Conservation (phyloP, 495 filamentous ascomycete genomes). For the Penicillium macrosclerotiorum region DNA sequence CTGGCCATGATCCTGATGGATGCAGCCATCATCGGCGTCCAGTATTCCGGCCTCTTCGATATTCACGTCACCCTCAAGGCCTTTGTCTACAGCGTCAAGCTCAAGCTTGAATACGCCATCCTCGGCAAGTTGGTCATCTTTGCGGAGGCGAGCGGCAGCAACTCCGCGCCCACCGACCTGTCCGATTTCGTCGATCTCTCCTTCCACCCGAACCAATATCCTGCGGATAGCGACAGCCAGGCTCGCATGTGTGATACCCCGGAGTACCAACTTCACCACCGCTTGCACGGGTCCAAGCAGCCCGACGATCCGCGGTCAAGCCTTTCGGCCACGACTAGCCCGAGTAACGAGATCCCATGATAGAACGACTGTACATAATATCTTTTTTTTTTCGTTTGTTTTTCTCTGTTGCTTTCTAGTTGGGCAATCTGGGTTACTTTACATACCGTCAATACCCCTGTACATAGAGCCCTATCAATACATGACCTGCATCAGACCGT, state of each 20-base stretch:
- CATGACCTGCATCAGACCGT: no score
- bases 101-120: constrained; percentile 55
- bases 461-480: neutral
- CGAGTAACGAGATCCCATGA: constrained; percentile 3
- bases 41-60: constrained; percentile 44
- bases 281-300: constrained; percentile 10
- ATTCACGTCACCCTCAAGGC: constrained; percentile 52
- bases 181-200: constrained; percentile 32
- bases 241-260: constrained; percentile 5
- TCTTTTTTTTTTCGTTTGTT: constrained; percentile 5
- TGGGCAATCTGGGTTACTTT: no score
- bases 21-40: constrained; percentile 36
- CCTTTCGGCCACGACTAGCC: constrained; percentile 3
- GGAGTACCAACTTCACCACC: constrained; percentile 2
- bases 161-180: constrained; percentile 23
- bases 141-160: constrained; percentile 19
- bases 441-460: neutral
- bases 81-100: constrained; percentile 54
- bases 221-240: constrained; percentile 19
- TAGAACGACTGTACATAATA: constrained; percentile 7
- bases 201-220: constrained; percentile 9
- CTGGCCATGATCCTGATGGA: constrained; percentile 47
- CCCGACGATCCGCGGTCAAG: constrained; percentile 12
- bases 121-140: constrained; percentile 44
- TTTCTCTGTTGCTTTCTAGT: no score